A percentile compares a stretch with the other conserved stretches of the same genome.
These are phyloP conservation scores for Trametes gibbosa DNA, from an alignment of 768 basidiomycete genomes.

Conservation along the genomic window DNA sequence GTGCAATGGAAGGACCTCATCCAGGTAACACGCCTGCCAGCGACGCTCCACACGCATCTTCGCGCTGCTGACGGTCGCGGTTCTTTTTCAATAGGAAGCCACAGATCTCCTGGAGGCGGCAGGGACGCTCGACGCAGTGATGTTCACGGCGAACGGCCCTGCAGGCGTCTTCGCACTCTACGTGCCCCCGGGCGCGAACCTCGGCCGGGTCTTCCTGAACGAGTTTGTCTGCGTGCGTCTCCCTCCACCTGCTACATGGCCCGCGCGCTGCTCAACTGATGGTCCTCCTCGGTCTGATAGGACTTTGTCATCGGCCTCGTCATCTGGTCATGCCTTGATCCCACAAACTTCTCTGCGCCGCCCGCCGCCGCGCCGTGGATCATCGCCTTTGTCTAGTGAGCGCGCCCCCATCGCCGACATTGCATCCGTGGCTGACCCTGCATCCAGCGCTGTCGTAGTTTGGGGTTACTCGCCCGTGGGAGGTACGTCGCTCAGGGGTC, in stretches of 20 bases:
- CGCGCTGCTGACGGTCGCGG: no score
- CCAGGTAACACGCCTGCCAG: constrained; percentile 27
- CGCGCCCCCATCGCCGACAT: not conserved
- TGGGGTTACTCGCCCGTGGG: constrained; percentile 60
- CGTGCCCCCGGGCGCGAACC: constrained; percentile 38
- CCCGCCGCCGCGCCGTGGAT: constrained; percentile 50
- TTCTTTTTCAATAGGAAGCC: constrained; percentile 10
- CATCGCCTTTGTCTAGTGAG: constrained; percentile 59
- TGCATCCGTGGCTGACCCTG: not conserved
- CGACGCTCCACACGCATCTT: no score
- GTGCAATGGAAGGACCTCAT: constrained; percentile 56
- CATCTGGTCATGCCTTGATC: constrained; percentile 55
- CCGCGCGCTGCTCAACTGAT: not conserved
- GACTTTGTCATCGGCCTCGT: constrained; percentile 47
- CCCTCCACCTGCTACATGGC: not conserved
- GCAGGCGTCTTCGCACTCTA: constrained; percentile 55
- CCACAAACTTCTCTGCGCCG: constrained; percentile 55
- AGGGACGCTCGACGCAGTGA: constrained; percentile 25
- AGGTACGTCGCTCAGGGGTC: constrained; percentile 20
- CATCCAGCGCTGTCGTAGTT: constrained; percentile 47
- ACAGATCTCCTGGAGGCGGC: constrained; percentile 22
- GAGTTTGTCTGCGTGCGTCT: constrained; percentile 52
- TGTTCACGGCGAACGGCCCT: constrained; percentile 31
- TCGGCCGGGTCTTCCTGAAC: constrained; percentile 49
- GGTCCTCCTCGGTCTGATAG: not conserved